Evolutionary conservation across 2,329 filamentous ascomycete genomes (phyloP).

Genomic region (Neopestalotiopsis sp.): DNA sequence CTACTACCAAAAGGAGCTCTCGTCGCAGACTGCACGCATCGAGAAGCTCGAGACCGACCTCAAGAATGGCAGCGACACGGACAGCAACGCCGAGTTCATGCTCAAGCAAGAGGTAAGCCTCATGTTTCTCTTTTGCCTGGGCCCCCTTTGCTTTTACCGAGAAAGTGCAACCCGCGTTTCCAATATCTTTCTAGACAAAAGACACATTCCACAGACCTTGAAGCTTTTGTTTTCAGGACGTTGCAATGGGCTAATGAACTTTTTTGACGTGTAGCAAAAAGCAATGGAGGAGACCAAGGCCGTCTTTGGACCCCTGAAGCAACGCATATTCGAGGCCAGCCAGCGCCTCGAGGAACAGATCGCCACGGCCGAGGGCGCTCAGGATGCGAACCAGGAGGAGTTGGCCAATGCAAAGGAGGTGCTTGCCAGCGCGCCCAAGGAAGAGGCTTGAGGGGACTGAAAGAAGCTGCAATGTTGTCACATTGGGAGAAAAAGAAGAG

Average conservation of each 20-base stretch:
- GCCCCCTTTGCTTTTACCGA: too few relatives aligned
- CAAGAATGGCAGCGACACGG: slow-evolving; percentile 56
- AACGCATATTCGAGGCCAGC: slow-evolving; percentile 74
- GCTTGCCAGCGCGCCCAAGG: slow-evolving; percentile 22
- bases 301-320: slow-evolving; percentile 74
- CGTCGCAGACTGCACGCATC: slow-evolving; percentile 74
- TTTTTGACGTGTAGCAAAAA: slow-evolving; percentile 60
- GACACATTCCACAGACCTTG: too few relatives aligned
- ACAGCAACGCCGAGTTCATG: slow-evolving; percentile 77
- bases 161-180: too few relatives aligned
- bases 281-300: slow-evolving; percentile 88
- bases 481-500: background rate
- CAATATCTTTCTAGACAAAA: too few relatives aligned
- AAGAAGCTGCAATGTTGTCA: too few relatives aligned
- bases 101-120: slow-evolving; percentile 82
- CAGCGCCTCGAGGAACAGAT: slow-evolving; percentile 77
- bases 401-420: slow-evolving; percentile 59
- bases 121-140: background rate
- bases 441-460: slow-evolving; percentile 8
- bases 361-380: slow-evolving; percentile 62
- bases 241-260: background rate
- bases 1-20: slow-evolving; percentile 87
- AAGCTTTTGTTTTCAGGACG: too few relatives aligned
- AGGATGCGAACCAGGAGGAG: slow-evolving; percentile 50
- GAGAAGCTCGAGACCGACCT: slow-evolving; percentile 69